A percentile compares a stretch with the other conserved stretches of the same genome.
These are phyloP conservation scores for Haematococcus lacustris DNA, from an alignment of 139 green algal species.

Conservation along the genomic window DNA sequence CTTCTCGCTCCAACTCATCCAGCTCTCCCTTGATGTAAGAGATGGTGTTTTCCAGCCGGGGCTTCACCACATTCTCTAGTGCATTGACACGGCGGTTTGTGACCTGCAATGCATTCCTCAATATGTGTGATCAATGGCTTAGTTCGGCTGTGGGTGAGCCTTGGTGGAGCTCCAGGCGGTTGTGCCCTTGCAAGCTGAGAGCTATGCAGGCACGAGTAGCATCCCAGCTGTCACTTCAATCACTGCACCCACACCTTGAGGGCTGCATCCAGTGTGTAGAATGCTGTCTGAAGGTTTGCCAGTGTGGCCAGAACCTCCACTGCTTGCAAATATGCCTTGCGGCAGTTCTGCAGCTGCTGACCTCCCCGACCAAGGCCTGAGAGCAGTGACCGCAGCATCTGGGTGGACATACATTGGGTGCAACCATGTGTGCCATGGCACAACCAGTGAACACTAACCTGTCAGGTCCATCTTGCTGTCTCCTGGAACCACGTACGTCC, in stretches of 20 bases:
- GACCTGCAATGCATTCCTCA: too few species aligned
- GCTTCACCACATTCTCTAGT: slow-evolving; percentile 97
- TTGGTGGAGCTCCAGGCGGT: too few species aligned
- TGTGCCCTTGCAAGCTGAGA: too few species aligned
- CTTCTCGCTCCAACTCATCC: slow-evolving; percentile 98
- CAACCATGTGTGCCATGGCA: neutral
- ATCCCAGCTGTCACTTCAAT: neutral
- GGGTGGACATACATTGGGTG: neutral
- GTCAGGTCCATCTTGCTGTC: slow-evolving; percentile 83
- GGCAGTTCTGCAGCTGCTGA: slow-evolving; percentile 84
- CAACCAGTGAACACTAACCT: slow-evolving; percentile 21
- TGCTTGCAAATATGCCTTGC: slow-evolving; percentile 70
- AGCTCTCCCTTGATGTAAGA: slow-evolving; percentile 98
- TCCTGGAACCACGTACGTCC: slow-evolving; percentile 42
- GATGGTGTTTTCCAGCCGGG: slow-evolving; percentile 96
- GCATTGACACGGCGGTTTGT: slow-evolving; percentile 95
- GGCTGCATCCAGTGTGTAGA: slow-evolving; percentile 94
- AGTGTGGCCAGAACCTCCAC: slow-evolving; percentile 91
- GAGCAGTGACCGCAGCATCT: neutral
- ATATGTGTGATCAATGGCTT: too few species aligned
- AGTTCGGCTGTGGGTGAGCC: too few species aligned
- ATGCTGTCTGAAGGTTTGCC: slow-evolving; percentile 91
- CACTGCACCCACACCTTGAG: slow-evolving; percentile 58
- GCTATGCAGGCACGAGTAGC: neutral
- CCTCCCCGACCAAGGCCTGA: slow-evolving; percentile 85